A percentile compares a stretch with the other conserved stretches of the same genome.
Conservation (phyloP, 106 monocot genomes). For the Platanthera zijinensis region DNA sequence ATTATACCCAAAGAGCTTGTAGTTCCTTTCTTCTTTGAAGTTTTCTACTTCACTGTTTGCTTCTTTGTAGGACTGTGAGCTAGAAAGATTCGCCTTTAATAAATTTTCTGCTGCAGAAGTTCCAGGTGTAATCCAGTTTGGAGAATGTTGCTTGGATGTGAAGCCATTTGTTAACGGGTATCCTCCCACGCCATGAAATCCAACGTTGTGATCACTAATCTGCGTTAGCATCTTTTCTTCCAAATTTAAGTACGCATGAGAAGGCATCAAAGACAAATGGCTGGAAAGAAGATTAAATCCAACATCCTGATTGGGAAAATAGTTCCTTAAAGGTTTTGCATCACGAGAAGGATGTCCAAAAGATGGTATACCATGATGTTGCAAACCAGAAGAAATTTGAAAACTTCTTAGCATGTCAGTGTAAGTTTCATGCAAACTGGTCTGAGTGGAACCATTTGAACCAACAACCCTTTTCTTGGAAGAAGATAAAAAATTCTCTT, state of each 20-base stretch:
- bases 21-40: conserved; percentile 31
- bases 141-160: conserved; percentile 17
- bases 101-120: conserved; percentile 13
- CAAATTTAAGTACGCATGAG: conserved; percentile 3
- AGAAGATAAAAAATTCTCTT: not conserved
- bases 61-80: conserved; percentile 26
- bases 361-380: not conserved
- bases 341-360: not conserved
- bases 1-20: conserved; percentile 83
- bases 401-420: conserved; percentile 1
- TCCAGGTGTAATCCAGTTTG: conserved; percentile 27
- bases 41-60: conserved; percentile 14
- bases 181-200: conserved; percentile 16
- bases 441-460: not conserved
- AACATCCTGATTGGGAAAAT: not conserved
- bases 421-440: not conserved
- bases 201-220: conserved; percentile 4
- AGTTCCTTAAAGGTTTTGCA: not conserved
- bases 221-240: not conserved
- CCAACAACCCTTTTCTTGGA: not conserved
- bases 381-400: not conserved
- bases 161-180: conserved; percentile 12
- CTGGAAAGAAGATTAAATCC: conserved; percentile 1
- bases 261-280: conserved; percentile 1
- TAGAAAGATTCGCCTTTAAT: not conserved